Base-by-base conservation (phyloP, 192 early-diverging fungal genomes). In the Entomortierella chlamydospora region DNA sequence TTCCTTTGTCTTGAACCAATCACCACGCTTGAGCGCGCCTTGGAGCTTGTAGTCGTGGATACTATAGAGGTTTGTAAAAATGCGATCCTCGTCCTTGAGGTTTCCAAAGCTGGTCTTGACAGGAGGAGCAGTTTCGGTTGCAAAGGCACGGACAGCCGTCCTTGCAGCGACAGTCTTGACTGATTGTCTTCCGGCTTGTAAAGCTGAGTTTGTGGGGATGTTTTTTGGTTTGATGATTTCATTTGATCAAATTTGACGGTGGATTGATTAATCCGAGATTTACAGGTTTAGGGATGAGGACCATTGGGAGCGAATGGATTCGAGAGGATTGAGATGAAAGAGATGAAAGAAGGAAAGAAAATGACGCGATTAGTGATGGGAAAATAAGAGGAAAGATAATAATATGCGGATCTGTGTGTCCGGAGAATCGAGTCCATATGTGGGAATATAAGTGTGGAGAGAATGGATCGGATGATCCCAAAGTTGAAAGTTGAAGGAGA, bases 1-100 rank as follows among this genome's bases (percentile, higher is more conserved):
- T 81, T 99, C 97, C 89, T 99, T 99, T 56, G 98, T 99, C 87
- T 97, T 97, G 90, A 97, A 91, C 97, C 97, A 99, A 86, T 99
- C 96, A 58, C 98, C 97, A 61, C 97, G 93, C 88, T 96, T 95
- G 80, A 93, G 61, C 18, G 98, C 97, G 12, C 95, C 97, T 57
- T 93, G 86, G 41, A 99, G 89, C 25, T 89, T 80, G 72, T 87
- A 99, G 82, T 99, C 96, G 82, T 98, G 96, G 73, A 90, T 89
- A 12, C 91, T 92, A 76, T 99, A 99, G 45, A 99, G 82, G 85
- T 99, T 99, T 72, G 97, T 99, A 85, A 97, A 99, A 74, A 99
- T 98, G 61, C 97, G 93, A 84, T 99, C 97, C 74, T 93, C 83
- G 85, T 98, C 97, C 65, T 86, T 91, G 58, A 97, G 85, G 64